Conservation (phyloP, 768 basidiomycete species). For the Auricularia heimuer region DNA sequence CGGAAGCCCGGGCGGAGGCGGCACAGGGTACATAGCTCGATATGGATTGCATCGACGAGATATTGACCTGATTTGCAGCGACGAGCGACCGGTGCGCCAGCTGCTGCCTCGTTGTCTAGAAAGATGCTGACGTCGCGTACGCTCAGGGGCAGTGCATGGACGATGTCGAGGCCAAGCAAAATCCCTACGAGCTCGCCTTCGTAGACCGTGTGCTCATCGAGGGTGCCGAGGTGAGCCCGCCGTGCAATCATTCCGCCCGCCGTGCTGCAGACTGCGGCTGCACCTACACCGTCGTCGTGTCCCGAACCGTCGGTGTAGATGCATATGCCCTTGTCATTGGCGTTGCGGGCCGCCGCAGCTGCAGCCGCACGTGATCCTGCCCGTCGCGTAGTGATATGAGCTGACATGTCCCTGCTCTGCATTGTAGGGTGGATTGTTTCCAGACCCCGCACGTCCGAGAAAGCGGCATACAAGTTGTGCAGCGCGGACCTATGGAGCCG, state of each 20-base stretch:
- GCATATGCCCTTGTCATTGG: neutral
- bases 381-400: neutral
- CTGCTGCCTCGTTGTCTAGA: conserved; percentile 3
- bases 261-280: neutral
- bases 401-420: too few species aligned
- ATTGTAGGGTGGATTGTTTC: neutral
- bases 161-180: neutral
- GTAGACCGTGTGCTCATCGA: neutral
- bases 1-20: neutral
- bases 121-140: neutral
- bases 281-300: neutral
- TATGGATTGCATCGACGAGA: too few species aligned
- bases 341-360: neutral
- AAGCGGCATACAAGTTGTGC: neutral
- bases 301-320: neutral
- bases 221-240: neutral
- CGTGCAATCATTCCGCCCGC: neutral
- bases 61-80: too few species aligned
- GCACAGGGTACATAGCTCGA: too few species aligned
- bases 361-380: neutral
- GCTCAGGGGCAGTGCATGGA: too few species aligned
- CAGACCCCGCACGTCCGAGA: neutral
- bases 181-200: neutral
- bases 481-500: neutral
- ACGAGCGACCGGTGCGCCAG: neutral